Base-by-base conservation (phyloP, 1,284 basidiomycete genomes). In the Moniliophthora roreri region DNA sequence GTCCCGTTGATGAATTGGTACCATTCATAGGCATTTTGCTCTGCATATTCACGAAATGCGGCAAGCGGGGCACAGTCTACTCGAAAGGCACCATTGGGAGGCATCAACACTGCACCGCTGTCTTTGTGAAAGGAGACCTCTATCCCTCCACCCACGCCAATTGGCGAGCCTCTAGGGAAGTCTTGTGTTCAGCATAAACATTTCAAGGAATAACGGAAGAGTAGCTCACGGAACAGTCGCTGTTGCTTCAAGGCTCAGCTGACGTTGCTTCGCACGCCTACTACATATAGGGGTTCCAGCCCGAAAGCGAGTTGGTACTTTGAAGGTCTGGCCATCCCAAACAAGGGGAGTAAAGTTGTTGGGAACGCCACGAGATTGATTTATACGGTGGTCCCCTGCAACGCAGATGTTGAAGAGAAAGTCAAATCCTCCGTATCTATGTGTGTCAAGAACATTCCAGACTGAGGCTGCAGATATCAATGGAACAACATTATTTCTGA, bases 321-420 rank as follows among this genome's bases (percentile, higher is more conserved):
- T 24, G 15, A 18, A 24, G 3, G 13, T 44, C 5, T 37, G 24
- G 20, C 36, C 16, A 13, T 21, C 51, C 45, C 16, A 18, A 9
- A 35, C 11, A 11, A 54, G 28, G 10, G 48, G 64, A 26, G 59
- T 54, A 45, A 69, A 67, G 5, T 51, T 58, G 6, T 59, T 59
- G 9, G 67, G 67, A 11, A 68, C 60, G 18, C 61, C 58, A 15
- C 52, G 28, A 21, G 45, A 51, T 7, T 46, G 55, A 48, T 70
- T 66, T 36, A 66, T 52, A 10, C 61, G 64, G 58, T 67, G 48
- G 28, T 53, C 48, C 15, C 50, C 40, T 0, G 63, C 48, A 2
- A 46, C 41, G 32, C 65, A 60, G 49, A 66, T 58, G 18, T 42
- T 37, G 36, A 37, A 37, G 36, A 37, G 36, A 4, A 37, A 37